Conservation (phyloP, 441 rosid genomes). For the Populus trichocarpa region DNA sequence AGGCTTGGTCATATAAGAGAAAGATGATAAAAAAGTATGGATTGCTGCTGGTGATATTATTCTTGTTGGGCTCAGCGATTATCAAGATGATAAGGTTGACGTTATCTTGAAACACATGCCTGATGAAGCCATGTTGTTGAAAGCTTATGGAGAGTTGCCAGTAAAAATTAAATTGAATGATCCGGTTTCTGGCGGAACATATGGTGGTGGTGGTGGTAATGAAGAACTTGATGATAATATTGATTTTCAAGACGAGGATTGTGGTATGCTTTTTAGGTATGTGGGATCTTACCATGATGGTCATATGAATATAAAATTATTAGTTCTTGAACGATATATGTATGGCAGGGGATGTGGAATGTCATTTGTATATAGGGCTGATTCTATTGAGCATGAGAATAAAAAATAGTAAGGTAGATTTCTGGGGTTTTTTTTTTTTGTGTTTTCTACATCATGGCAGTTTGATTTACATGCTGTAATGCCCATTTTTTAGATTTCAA, state of each 20-base stretch:
- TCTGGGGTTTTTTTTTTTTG: too few relatives aligned
- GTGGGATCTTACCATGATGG: not conserved
- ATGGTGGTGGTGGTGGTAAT: not conserved
- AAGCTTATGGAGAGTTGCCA: conserved; percentile 41
- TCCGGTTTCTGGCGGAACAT: not conserved
- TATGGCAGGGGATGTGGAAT: too few relatives aligned
- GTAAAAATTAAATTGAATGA: not conserved
- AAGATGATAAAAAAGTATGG: conserved; percentile 68
- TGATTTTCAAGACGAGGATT: not conserved
- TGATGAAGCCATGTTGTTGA: conserved; percentile 54
- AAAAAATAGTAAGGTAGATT: too few relatives aligned
- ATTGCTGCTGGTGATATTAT: conserved; percentile 56
- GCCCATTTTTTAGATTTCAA: too few relatives aligned
- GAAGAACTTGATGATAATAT: not conserved
- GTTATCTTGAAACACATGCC: conserved; percentile 67
- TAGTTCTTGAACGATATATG: too few relatives aligned
- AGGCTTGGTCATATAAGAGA: conserved; percentile 57
- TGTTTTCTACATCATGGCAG: too few relatives aligned
- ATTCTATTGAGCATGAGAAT: too few relatives aligned
- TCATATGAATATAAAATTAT: not conserved
- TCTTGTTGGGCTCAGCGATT: conserved; percentile 57
- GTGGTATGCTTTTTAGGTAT: not conserved
- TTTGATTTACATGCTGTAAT: too few relatives aligned
- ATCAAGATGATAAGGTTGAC: conserved; percentile 62
- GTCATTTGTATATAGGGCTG: too few relatives aligned